Base-by-base conservation (phyloP, 2,329 filamentous ascomycete species). In the Aphanoascus verrucosus region DNA sequence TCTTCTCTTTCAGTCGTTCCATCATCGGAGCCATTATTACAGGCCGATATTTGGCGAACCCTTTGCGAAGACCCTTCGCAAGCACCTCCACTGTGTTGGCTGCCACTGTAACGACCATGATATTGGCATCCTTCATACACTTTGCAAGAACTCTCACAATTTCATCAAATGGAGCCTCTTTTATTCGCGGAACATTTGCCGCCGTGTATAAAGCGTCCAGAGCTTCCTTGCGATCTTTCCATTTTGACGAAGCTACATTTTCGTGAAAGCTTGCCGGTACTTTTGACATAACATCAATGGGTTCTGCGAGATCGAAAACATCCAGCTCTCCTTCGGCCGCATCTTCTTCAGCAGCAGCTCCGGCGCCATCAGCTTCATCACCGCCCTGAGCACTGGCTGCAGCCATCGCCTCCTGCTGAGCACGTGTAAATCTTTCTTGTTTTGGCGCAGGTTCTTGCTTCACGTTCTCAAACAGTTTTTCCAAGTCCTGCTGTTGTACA, bases 71-170 rank as follows among this genome's bases (percentile, higher is more conserved):
- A 47, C 93, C 93, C 63, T 88, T 93, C 44, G 90, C 91, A 23
- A 98, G 74, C 28, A 86, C 79, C 63, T 97, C 90, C 34, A 96
- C 85, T 69, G 91, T 95, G 63, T 94, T 90, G 2, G 91, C 93
- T 5, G 94, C 91, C 59, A 93, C 84, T 1, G 86, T 93, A 17
- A 96, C 93, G 47, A 97, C 93, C 4, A 88, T 85, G 60, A 98
- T 85, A 65, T 98, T 98, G 62, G 94, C 93, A 62, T 98, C 94
- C 70, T 98, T 98, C 93, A 98, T 98, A 62, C 82, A 88, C 70
- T 97, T 98, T 43, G 93, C 91, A 52, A 97, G 77, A 3, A 82
- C 84, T 56, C 87, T 80, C 53, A 87, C 82, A 60, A 97, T 78
- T 62, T 97, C 91, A 66, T 84, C 81, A 64, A 89, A 97, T 52